Conservation (phyloP, 2,329 filamentous ascomycete genomes). For the Harringtonia aguacate region DNA sequence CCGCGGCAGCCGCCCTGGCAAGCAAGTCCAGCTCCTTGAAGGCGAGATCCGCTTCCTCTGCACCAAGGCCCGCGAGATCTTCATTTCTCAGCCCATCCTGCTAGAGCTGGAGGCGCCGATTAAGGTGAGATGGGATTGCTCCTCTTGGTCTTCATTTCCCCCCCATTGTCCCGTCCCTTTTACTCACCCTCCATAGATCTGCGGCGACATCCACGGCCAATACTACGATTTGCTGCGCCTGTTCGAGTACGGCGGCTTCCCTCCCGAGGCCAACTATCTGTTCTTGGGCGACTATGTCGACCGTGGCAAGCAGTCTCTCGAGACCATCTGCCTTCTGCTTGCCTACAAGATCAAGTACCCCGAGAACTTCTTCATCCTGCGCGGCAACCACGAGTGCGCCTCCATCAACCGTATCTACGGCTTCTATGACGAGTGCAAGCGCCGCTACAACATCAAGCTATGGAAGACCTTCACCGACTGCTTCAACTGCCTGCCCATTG, state of each 20-base stretch:
- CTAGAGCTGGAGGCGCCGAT: constrained; percentile 97
- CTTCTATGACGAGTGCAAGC: constrained; percentile 99
- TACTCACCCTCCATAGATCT: constrained; percentile 55
- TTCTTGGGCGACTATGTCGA: constrained; percentile 99
- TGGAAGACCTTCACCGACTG: constrained; percentile 99
- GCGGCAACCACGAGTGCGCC: constrained; percentile 97
- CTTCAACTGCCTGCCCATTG: constrained; percentile 98
- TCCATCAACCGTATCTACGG: constrained; percentile 99
- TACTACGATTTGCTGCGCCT: constrained; percentile 96
- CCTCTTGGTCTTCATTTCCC: constrained; percentile 24
- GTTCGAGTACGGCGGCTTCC: constrained; percentile 97
- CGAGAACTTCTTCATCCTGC: constrained; percentile 98
- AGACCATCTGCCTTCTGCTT: constrained; percentile 93
- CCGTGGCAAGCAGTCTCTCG: constrained; percentile 96
- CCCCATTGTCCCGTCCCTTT: not conserved
- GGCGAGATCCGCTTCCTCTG: constrained; percentile 94
- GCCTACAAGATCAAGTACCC: constrained; percentile 99
- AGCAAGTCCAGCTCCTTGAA: constrained; percentile 95
- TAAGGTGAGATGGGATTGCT: too few species aligned
- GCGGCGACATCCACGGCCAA: constrained; percentile 97
- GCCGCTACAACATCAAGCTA: constrained; percentile 97
- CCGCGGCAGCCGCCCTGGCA: constrained; percentile 91
- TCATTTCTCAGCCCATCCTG: constrained; percentile 97
- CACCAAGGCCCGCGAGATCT: constrained; percentile 98
- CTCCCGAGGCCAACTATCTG: constrained; percentile 97